Percentiles rank a stretch among this genome's conserved stretches.
These are phyloP conservation scores for Cenchrus americanus DNA, from an alignment of 176 grass and related monocot species.

Conservation along the genomic window DNA sequence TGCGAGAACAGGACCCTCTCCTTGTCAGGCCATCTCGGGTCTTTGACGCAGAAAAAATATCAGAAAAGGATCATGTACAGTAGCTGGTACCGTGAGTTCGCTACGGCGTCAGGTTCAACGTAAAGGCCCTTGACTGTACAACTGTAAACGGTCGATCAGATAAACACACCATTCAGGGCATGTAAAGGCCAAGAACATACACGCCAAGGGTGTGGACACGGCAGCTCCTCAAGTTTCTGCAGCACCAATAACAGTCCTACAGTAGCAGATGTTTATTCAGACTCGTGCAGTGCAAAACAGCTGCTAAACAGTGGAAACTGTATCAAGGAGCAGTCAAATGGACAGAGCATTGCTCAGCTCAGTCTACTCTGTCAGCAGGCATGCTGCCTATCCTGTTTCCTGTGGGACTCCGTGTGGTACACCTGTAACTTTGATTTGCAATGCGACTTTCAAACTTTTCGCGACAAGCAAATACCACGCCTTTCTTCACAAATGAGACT, in stretches of 20 bases:
- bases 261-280: neutral
- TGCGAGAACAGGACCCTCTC: neutral
- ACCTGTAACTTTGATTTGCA: neutral
- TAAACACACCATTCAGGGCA: neutral
- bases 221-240: neutral
- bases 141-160: neutral
- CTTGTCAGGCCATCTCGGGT: constrained; percentile 8
- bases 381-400: neutral
- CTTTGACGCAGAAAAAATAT: neutral
- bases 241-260: neutral
- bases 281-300: neutral
- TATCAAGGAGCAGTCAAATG: neutral
- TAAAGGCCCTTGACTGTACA: neutral
- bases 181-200: neutral
- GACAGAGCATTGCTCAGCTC: neutral
- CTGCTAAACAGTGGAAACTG: neutral
- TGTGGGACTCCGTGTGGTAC: neutral
- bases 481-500: constrained; percentile 8
- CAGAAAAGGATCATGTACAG: neutral
- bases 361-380: constrained; percentile 1
- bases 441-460: constrained; percentile 12
- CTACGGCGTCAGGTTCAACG: no score
- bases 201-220: neutral
- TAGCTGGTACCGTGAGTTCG: no score
- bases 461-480: neutral